These are phyloP conservation scores for Pseudoturritis turrita DNA, from an alignment of 345 rosid genomes.

Conservation along the genomic window DNA sequence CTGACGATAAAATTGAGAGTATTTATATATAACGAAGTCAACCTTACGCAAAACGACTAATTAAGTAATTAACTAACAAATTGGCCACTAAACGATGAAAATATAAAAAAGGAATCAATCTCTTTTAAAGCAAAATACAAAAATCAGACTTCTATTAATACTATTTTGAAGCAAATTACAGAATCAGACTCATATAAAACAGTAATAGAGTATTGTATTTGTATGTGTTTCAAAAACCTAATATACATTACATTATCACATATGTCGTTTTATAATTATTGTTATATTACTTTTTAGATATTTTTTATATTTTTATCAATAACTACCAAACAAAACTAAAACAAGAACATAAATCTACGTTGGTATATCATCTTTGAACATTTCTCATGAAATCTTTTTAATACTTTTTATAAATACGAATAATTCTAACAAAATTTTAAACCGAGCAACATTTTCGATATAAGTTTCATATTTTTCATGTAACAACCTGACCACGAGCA, in stretches of 20 bases:
- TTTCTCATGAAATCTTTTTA: not conserved
- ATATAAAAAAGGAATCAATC: not conserved
- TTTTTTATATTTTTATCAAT: not conserved
- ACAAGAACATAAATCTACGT: not conserved
- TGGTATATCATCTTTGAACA: not conserved
- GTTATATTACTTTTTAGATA: not conserved
- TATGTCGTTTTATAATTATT: not conserved
- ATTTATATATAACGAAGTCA: not conserved
- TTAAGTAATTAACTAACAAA: not conserved
- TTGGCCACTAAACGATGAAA: not conserved
- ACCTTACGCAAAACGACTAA: not conserved
- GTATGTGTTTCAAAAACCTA: too few species aligned
- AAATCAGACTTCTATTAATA: not conserved
- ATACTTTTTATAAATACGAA: not conserved
- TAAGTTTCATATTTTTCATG: not conserved
- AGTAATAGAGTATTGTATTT: too few species aligned
- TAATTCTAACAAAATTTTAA: not conserved
- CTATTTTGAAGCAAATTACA: not conserved
- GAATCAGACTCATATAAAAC: not conserved
- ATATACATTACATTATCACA: not conserved
- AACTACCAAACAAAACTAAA: not conserved
- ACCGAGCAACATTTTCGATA: not conserved
- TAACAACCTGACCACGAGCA: constrained; percentile 3
- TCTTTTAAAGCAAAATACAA: not conserved
- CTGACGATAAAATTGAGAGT: not conserved